Evolutionary conservation across 768 basidiomycete genomes (phyloP).

Genomic region (Termitomyces sp.): DNA sequence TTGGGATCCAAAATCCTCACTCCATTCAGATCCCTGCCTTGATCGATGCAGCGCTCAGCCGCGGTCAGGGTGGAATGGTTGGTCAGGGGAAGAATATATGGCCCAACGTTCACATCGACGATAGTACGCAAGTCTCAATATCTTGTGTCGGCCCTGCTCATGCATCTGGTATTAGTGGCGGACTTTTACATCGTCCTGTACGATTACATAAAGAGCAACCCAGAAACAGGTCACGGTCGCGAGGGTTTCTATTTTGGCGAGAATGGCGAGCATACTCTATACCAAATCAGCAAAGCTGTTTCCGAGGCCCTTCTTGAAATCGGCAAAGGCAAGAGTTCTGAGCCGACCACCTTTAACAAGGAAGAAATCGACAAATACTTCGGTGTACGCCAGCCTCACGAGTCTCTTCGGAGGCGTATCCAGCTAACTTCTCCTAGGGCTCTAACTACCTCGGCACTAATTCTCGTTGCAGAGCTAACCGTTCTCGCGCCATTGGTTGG

Average conservation of each 20-base stretch:
- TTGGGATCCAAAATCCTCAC: slow-evolving; percentile 45
- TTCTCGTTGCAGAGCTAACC: slow-evolving; percentile 32
- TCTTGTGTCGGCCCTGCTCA: not conserved
- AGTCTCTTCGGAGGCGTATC: not conserved
- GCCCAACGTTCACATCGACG: slow-evolving; percentile 51
- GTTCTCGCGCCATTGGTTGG: slow-evolving; percentile 39
- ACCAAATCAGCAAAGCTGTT: slow-evolving; percentile 35
- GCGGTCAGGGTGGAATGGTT: slow-evolving; percentile 48
- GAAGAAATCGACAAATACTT: slow-evolving; percentile 41
- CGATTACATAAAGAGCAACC: slow-evolving; percentile 26
- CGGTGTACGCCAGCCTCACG: slow-evolving; percentile 14
- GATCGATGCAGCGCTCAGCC: slow-evolving; percentile 37
- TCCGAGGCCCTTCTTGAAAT: slow-evolving; percentile 31
- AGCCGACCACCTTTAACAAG: slow-evolving; percentile 40
- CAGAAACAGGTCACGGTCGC: slow-evolving; percentile 34
- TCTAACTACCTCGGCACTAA: slow-evolving; percentile 30
- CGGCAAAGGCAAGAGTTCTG: slow-evolving; percentile 29
- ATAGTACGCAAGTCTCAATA: slow-evolving; percentile 28
- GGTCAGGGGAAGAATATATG: slow-evolving; percentile 56
- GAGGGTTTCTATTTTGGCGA: slow-evolving; percentile 52
- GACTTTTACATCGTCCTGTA: slow-evolving; percentile 27
- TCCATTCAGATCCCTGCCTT: slow-evolving; percentile 49
- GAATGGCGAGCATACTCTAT: slow-evolving; percentile 41
- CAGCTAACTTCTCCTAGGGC: slow-evolving; percentile 17
- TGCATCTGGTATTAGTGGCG: slow-evolving; percentile 27